Base-by-base conservation (phyloP, 768 basidiomycete genomes). In the Rhizopogon vinicolor region DNA sequence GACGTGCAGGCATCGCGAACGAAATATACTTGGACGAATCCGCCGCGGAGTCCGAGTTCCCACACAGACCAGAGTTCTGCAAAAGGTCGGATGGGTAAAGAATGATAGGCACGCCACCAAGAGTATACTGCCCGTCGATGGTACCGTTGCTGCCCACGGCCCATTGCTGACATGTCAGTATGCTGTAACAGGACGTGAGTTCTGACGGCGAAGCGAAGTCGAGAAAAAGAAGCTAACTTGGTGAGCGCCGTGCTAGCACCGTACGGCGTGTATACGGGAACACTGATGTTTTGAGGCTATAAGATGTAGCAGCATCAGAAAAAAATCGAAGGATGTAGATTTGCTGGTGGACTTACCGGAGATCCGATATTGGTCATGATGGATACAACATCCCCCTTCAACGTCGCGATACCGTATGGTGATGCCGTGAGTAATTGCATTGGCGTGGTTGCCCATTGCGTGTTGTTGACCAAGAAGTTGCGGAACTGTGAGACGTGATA, bases 341-440 rank as follows among this genome's bases (percentile, higher is more conserved):
- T 55, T 64, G 87, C 87, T 22, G 86, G 43, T 22, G 41, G 44
- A 58, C 78, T 53, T 64, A 88, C 87, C 19, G 87, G 86, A 53
- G 86, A 87, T 33, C 87, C 89, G 57, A 89, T 81, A 69, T 85
- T 88, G 22, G 86, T 90, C 58, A 86, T 58, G 41, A 90, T 68
- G 12, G 82, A 76, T 48, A 88, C 72, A 9, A 87, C 78, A 18
- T 74, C 63, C 12, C 86, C 87, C 62, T 87, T 89, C 72, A 80
- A 77, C 57, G 90, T 70, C 16, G 80, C 84, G n/a, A 90, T 68
- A 29, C 82, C 81, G 56, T 80, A 66, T 9, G 72, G 62, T 41
- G 78, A 78, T 14, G 73, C 63, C 6, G 80, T 75, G 22, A 89
- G 68, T 14, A 89, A 76, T 54, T 82, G 64, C 29, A 78, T 75